Evolutionary conservation across 2,329 filamentous ascomycete genomes (phyloP).

Genomic region (Nectriaceae sp.): DNA sequence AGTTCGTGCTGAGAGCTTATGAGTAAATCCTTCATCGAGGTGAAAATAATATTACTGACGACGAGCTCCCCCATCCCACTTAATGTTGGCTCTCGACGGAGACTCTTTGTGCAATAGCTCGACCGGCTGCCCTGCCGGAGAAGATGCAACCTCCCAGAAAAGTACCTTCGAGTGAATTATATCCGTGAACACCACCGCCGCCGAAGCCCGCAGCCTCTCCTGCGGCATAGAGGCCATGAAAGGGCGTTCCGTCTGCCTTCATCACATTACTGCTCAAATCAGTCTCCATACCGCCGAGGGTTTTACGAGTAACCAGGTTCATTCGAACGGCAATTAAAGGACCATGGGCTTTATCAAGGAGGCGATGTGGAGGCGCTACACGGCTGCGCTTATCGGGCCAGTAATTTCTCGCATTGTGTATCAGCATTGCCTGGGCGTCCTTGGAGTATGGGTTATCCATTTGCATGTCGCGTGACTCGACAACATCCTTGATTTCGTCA

Average conservation of each 20-base stretch:
- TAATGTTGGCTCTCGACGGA: too few species aligned
- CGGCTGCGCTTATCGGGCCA: slow-evolving; percentile 55
- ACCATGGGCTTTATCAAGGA: slow-evolving; percentile 56
- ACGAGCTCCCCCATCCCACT: too few species aligned
- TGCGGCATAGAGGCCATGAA: slow-evolving; percentile 59
- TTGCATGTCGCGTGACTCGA: slow-evolving; percentile 57
- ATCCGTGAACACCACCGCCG: slow-evolving; percentile 63
- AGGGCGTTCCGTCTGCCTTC: slow-evolving; percentile 47
- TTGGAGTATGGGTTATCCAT: slow-evolving; percentile 59
- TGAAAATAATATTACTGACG: too few species aligned
- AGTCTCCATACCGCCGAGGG: slow-evolving; percentile 61
- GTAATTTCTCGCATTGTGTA: slow-evolving; percentile 57
- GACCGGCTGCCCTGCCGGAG: slow-evolving; percentile 58
- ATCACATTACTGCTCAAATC: slow-evolving; percentile 59
- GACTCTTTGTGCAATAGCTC: slow-evolving; percentile 54
- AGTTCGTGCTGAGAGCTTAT: too few species aligned
- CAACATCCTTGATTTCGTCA: slow-evolving; percentile 44
- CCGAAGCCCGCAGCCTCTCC: slow-evolving; percentile 64
- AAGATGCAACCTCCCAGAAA: slow-evolving; percentile 66
- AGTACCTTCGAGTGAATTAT: slow-evolving; percentile 62
- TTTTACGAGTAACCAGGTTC: slow-evolving; percentile 63
- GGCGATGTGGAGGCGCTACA: slow-evolving; percentile 53
- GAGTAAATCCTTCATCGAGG: too few species aligned
- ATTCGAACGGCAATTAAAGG: slow-evolving; percentile 62
- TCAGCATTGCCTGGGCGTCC: slow-evolving; percentile 63